A percentile compares a stretch with the other conserved stretches of the same genome.
Conservation (phyloP, 257 asterid genomes). For the Solanum commersonii region DNA sequence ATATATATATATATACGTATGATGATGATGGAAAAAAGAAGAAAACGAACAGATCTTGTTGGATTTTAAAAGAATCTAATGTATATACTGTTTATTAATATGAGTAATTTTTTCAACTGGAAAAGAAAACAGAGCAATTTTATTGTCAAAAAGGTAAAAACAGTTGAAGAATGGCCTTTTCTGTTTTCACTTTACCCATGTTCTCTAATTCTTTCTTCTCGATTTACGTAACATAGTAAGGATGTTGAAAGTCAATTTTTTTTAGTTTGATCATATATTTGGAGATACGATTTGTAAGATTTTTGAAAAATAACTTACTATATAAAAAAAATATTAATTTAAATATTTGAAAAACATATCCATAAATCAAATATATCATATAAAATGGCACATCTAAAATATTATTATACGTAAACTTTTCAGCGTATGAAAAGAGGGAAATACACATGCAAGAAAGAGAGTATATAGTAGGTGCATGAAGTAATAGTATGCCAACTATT, state of each 20-base stretch:
- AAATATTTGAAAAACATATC: neutral
- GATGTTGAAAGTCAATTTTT: neutral
- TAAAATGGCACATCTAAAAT: accelerated
- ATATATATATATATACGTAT: too few relatives aligned
- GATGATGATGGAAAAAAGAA: too few relatives aligned
- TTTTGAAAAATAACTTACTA: neutral
- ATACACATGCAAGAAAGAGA: neutral
- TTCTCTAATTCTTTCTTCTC: neutral
- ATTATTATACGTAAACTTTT: neutral
- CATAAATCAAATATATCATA: neutral
- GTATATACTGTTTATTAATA: neutral
- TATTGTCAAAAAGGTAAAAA: neutral
- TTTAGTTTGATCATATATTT: neutral
- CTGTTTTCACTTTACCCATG: neutral
- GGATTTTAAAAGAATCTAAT: neutral
- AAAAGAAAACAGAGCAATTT: neutral
- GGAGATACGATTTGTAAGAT: too few relatives aligned
- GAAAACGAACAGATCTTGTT: neutral
- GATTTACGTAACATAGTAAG: neutral
- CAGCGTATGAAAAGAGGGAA: neutral
- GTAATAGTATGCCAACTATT: neutral
- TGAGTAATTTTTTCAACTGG: neutral
- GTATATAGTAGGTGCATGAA: neutral
- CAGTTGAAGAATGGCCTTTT: neutral
- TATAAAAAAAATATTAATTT: neutral